Conservation (phyloP, 202 grass and related monocot species). For the Saccharum hybrid region DNA sequence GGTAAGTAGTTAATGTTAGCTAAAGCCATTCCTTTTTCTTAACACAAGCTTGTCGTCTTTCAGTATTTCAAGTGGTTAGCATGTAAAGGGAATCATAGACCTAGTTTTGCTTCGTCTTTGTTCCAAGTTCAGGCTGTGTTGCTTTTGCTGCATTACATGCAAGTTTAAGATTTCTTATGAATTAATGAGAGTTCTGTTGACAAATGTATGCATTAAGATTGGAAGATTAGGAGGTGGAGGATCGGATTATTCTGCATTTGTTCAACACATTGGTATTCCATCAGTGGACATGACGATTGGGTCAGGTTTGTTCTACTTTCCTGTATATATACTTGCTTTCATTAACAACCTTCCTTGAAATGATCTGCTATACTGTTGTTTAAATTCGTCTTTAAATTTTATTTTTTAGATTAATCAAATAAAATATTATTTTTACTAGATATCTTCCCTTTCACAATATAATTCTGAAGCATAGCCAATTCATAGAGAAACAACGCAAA, state of each 20-base stretch:
- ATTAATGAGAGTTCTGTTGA: constrained; percentile 30
- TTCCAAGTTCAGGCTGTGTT: constrained; percentile 10
- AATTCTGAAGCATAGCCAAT: neutral
- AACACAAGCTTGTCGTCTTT: constrained; percentile 9
- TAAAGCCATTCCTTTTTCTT: constrained; percentile 18
- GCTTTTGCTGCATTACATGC: constrained; percentile 28
- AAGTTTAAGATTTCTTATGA: constrained; percentile 35
- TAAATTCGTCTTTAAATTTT: neutral
- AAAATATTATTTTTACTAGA: neutral
- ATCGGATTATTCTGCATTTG: constrained; percentile 81
- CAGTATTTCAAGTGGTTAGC: constrained; percentile 4
- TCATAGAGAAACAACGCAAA: neutral
- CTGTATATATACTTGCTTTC: constrained; percentile 7
- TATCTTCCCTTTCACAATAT: neutral
- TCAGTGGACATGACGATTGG: constrained; percentile 74
- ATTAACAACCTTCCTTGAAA: constrained; percentile 24
- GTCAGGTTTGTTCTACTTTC: constrained; percentile 56
- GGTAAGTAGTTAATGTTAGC: constrained; percentile 52
- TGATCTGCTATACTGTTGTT: neutral
- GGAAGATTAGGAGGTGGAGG: constrained; percentile 83
- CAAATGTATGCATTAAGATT: constrained; percentile 54
- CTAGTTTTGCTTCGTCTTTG: neutral
- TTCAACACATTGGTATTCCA: constrained; percentile 87
- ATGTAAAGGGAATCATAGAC: neutral
- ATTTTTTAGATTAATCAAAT: neutral